Conservation (phyloP, 2,329 filamentous ascomycete species). For the Trichoderma lentiforme region DNA sequence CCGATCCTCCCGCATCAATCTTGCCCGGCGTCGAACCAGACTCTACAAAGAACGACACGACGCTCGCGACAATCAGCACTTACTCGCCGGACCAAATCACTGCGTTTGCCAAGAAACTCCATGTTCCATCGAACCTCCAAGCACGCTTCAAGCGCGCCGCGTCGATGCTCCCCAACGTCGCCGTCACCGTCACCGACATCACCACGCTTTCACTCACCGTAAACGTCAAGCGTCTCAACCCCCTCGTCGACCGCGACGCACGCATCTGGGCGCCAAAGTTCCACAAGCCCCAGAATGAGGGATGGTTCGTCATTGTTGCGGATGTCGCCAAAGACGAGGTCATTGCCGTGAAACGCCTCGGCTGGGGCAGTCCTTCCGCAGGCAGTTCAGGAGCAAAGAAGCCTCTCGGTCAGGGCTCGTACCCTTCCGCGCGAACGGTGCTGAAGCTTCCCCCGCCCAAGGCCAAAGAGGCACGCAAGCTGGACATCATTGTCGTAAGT, state of each 20-base stretch:
- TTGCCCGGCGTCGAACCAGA: conserved; percentile 65
- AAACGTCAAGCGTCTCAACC: conserved; percentile 63
- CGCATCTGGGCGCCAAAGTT: conserved; percentile 84
- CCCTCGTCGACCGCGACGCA: conserved; percentile 60
- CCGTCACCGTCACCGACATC: conserved; percentile 57
- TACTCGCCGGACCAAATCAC: conserved; percentile 35
- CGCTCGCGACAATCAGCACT: conserved; percentile 43
- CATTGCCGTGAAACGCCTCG: conserved; percentile 79
- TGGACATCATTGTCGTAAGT: conserved; percentile 76
- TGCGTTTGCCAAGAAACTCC: conserved; percentile 49
- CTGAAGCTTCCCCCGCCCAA: conserved; percentile 58
- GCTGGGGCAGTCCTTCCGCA: conserved; percentile 52
- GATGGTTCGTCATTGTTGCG: conserved; percentile 81
- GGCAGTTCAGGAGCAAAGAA: conserved; percentile 23
- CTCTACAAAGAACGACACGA: conserved; percentile 39
- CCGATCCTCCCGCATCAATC: conserved; percentile 73
- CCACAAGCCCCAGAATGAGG: conserved; percentile 91
- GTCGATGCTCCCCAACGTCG: conserved; percentile 65
- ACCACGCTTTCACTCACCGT: conserved; percentile 63
- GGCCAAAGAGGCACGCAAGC: conserved; percentile 50
- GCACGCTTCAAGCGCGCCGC: conserved; percentile 56
- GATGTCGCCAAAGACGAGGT: conserved; percentile 69
- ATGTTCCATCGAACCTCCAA: conserved; percentile 44
- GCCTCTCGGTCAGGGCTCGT: conserved; percentile 38
- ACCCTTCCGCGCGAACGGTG: conserved; percentile 51